Evolutionary conservation across 352 stramenopile species (phyloP), one percentile per base, ranked within the genome.

Genomic region (Phytophthora niederhauseri): DNA sequence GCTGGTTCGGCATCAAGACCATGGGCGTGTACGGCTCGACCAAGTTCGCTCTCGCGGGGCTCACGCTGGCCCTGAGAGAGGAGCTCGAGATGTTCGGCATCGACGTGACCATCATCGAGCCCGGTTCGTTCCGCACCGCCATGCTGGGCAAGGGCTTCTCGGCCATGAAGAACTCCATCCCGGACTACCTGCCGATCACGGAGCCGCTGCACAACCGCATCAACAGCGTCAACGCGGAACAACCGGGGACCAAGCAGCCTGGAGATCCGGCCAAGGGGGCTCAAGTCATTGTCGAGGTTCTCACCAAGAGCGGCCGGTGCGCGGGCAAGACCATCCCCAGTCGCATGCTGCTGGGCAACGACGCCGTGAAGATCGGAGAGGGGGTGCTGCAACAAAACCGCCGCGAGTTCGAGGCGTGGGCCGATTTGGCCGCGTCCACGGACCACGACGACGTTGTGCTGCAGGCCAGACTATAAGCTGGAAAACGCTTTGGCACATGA

Each of bases 21-120:
- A 76, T 73, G 57, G 70, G 72, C 28, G 69, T 85, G 11, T 85
- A 85, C 56, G 62, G 69, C 20, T 73, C 74, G 4, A 72, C 74
- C 6, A 85, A 85, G 15, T 82, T 82, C 58, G 77, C 77, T 4
- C 49, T 82, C 1, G 77, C 75, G 5, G 74, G 74, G 14, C 58
- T 85, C 22, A 72, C 75, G 0, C 28, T 82, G 62, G 68, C 72
- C 9, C 46, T 85, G 20, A 66, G 61, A 6, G 45, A 57, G 22
- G 77, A 85, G 53, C 57, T 85, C 0, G 65, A 71, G 46, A 59
- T 66, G 12, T 73, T 85, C n/a, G 57, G 61, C 36, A 85, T 85
- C 49, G 73, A 85, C 7, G 75, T 83, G 28, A 81, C 70, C 3
- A 75, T 77, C 56, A 76, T 85, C 50, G 77, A 85, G 46, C 77